Percentiles rank a stretch among this genome's conserved stretches.
Evolutionary conservation across 805 yeast species (phyloP).

Genomic region (Saturnispora besseyi): DNA sequence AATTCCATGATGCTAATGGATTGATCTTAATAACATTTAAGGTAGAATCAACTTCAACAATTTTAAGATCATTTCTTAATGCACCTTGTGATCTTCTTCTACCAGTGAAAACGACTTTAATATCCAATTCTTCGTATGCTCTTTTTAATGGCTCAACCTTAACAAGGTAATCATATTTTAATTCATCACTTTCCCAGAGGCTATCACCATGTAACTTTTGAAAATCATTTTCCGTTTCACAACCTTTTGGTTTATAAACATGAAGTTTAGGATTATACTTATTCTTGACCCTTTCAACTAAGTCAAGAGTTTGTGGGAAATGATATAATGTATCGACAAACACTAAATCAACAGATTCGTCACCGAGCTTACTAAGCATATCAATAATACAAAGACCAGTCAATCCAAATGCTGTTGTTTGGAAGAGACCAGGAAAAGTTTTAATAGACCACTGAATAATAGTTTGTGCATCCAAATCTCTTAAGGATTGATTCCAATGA

Average conservation of each 20-base stretch:
- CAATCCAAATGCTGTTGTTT: constrained; percentile 92
- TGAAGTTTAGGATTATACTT: constrained; percentile 48
- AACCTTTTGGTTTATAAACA: constrained; percentile 57
- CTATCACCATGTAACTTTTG: constrained; percentile 58
- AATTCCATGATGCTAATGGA: constrained; percentile 80
- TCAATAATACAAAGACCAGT: constrained; percentile 87
- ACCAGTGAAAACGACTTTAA: constrained; percentile 87
- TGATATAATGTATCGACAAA: constrained; percentile 89
- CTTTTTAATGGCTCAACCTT: constrained; percentile 90
- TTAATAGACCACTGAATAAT: constrained; percentile 72
- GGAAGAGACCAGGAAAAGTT: constrained; percentile 78
- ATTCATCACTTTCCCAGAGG: constrained; percentile 78
- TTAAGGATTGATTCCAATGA: constrained; percentile 56
- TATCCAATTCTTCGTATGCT: constrained; percentile 64
- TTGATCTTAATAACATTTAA: constrained; percentile 76
- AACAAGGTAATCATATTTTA: constrained; percentile 72
- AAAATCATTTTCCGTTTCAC: constrained; percentile 53
- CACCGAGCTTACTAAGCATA: constrained; percentile 51
- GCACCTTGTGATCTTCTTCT: constrained; percentile 89
- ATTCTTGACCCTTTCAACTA: constrained; percentile 49
- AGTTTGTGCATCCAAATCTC: constrained; percentile 54
- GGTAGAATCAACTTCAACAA: constrained; percentile 64
- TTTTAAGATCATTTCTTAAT: constrained; percentile 58
- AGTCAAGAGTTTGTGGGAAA: constrained; percentile 84
- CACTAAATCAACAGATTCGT: constrained; percentile 49